Base-by-base conservation (phyloP, 2,329 filamentous ascomycete genomes). In the Graphiopsis chlorocephala region DNA sequence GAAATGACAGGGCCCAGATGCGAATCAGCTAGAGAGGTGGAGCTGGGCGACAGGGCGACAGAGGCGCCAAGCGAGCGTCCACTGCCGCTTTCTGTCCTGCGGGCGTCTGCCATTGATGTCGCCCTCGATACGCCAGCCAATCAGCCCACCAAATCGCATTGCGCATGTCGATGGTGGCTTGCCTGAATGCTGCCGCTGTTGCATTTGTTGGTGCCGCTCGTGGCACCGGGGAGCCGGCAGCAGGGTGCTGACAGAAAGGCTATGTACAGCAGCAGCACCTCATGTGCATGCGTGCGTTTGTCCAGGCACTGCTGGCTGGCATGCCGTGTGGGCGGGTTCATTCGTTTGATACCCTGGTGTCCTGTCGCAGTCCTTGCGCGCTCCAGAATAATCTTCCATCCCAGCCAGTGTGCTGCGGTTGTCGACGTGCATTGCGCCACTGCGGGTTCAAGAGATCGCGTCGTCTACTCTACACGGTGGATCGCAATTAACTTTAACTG, bases 161-260 rank as follows among this genome's bases (percentile, higher is more conserved):
- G 28, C 23, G 42, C 47, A 53, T 31, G 35, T 35, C 56, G 56
- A 59, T 25, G 42, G 35, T 59, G 59, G 29, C 59, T 20, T 33
- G 45, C 47, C 45, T 26, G 47, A 26, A 31, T 42, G 59, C 59
- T 61, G 59, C 47, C 47, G 28, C 23, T 45, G 28, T 42, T 53
- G 59, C 47, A 47, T 61, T 61, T 61, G 59, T 29, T n/a, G 59
- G 47, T 48, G 59, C 59, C n/a, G 23, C 11, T 31, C 47, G 59
- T 61, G 45, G 59, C 47, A 61, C 59, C 28, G 59, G 59, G 59
- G 59, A 61, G 47, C 59, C 59, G 59, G 31, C 45, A n/a, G 59
- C 47, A 59, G 58, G 58, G 47, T 20, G 31, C 25, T 53, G 50
- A 31, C 50, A 53, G 50, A 53, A 53, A 31, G 38, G 26, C 28